Base-by-base conservation (phyloP, 2,329 filamentous ascomycete species). In the Aspergillus ochraceoroseus region DNA sequence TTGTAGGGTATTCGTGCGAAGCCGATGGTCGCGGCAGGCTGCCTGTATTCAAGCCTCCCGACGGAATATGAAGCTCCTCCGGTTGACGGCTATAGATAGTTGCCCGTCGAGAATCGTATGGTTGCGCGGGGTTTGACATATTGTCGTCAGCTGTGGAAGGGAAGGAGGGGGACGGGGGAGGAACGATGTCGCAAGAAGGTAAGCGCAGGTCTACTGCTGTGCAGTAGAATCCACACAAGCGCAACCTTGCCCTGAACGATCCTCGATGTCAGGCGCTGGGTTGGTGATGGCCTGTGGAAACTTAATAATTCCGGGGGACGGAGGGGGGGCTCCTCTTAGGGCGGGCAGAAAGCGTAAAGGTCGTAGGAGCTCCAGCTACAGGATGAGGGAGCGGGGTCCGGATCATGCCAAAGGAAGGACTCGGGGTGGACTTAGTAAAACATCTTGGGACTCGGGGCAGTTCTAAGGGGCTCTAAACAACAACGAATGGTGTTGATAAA, bases 21-120 rank as follows among this genome's bases (percentile, higher is more conserved):
- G 63, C 62, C 47, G 63, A 59, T 54, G 71, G 63, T 34, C 58
- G 68, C 34, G 63, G 59, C 26, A 54, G 48, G 32, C 64, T 66
- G 27, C 65, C 61, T 43, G 61, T 26, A 11, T 25, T 11, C 12
- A 29, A 8, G n/a, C 37, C 62, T 25, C 65, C 59, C 11, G 68
- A 62, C 25, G 70, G 68, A 27, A 76, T 70, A 54, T 78, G 76
- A 53, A 77, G 65, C 58, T 79, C 76, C 52, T 80, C 77, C 35
- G 71, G 66, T 49, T 72, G 68, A 43, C 73, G 70, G 28, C 62
- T 65, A 48, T 70, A 68, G 15, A 67, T 61, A 41, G 70, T 65
- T 36, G 64, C 62, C 52, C 73, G 69, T 54, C 73, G 70, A 47
- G 72, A 66, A 32, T 76, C 73, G 60, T 70, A 77, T 35, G 68